Base-by-base conservation (phyloP, 441 rosid genomes). In the Arabidopsis lyrata region DNA sequence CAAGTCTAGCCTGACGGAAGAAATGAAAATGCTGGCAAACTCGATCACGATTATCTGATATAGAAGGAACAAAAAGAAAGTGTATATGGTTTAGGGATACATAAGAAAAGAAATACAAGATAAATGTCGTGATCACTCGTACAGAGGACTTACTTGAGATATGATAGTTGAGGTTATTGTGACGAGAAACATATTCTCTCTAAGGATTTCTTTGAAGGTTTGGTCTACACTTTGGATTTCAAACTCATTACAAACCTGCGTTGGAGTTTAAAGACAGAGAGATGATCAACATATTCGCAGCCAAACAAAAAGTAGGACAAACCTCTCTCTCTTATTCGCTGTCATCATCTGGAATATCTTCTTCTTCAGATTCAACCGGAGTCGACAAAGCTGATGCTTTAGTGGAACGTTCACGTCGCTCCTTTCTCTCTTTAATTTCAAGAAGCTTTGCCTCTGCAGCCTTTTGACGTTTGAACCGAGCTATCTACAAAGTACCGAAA, bases 151-250 rank as follows among this genome's bases (percentile, higher is more conserved):
- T 65, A 6, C 77, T 52, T 74, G 77, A 36, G 2, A 1, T 1
- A 74, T 16, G 2, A 48, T 7, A 13, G 60, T 57, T 9, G 20
- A 38, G 16, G 14, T 2, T 27, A 66, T 39, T 1, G 13, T 16
- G 8, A 66, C 0, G 35, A 66, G 11, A 58, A 74, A 74, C 65
- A 74, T 36, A 16, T 74, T 65, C 7, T 74, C 72, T 20, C 38
- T 14, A 10, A 57, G 8, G 42, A 57, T 6, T 12, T 38, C 72
- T 38, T 16, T 48, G 0, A 57, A 18, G 13, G 44, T 24, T 38
- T 66, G 59, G 34, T 45, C 41, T 48, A 18, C 8, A 29, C 18
- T 73, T 15, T 16, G 8, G 60, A 56, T 45, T 24, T 73, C 72
- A 38, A 73, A 56, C 59, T 65, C 77, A 29, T 3, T 2, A 13